Evolutionary conservation across 2,329 filamentous ascomycete species (phyloP), one percentile per base, ranked within the genome.

Genomic region (Neofusicoccum kwambonambiense): DNA sequence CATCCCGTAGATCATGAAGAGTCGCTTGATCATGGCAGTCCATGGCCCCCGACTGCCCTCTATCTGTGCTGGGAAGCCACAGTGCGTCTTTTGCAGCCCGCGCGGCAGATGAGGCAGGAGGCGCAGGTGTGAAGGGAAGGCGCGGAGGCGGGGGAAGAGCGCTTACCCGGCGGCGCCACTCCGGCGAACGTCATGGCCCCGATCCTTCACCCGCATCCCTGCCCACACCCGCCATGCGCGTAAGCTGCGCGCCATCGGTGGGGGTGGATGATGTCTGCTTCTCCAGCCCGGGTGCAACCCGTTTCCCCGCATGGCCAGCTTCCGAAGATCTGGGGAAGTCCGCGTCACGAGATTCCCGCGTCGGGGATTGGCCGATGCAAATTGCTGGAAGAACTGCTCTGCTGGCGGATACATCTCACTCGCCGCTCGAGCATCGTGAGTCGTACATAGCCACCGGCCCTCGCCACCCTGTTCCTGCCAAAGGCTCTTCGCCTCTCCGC

Each of bases 221-320:
- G 41, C 37, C 15, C 22, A 34, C 22, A 13, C 12, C 39, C 22
- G 54, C 54, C 54, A 58, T 58, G 39, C 9, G 54, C 54, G 54
- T 41, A 58, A 58, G 34, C 54, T 45, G 22, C 54, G 54, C 54
- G 41, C 54, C 3, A 45, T 58, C 54, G 37, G 56, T 9, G 41
- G 56, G 42, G 56, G 22, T 47, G n/a, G 17, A 19, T 8, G 27
- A 47, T 19, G 44, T 35, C 3, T 60, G 41, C 11, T 22, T 47
- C 27, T 22, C n/a, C 17, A 47, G n/a, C 39, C 54, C 50, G 9
- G 50, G 6, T 19, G 52, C 19, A 31, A 52, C 27, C 27, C 34
- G 6, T 17, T 44, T 45, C 39, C 42, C 56, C 56, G 31, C 56
- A 47, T n/a, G 22, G 13, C 27, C 41, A 22, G 54, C 22, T 22